A percentile compares a stretch with the other conserved stretches of the same genome.
phyloP scores from a whole-genome alignment of 108 stramenopile genomes.

The Mediolabrus comicus region DNA sequence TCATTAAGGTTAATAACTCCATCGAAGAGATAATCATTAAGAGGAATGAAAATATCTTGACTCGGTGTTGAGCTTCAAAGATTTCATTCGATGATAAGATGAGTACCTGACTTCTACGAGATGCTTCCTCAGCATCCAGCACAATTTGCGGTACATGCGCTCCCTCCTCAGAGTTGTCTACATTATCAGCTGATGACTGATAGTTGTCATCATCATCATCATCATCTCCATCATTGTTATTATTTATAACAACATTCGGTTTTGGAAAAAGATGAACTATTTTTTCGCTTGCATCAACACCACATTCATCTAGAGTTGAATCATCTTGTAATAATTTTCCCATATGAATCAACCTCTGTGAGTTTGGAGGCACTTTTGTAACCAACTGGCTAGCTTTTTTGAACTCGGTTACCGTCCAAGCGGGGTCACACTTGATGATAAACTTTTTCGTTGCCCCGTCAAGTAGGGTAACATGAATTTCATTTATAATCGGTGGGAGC shows the following conservation, averaged over 20 bases:
- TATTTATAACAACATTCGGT: constrained; percentile 66
- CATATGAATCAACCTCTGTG: constrained; percentile 75
- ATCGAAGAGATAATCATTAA: constrained; percentile 74
- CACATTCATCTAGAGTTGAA: constrained; percentile 43
- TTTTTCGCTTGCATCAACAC: constrained; percentile 46
- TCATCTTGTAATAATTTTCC: constrained; percentile 66
- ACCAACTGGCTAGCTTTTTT: constrained; percentile 45
- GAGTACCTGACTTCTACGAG: constrained; percentile 69
- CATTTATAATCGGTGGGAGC: constrained; percentile 17
- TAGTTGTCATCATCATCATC: background rate
- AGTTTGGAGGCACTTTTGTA: constrained; percentile 63
- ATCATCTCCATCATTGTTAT: background rate
- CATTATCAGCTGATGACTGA: background rate
- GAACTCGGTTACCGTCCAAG: constrained; percentile 59
- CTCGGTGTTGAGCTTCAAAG: constrained; percentile 77
- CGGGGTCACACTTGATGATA: constrained; percentile 43
- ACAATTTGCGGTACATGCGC: constrained; percentile 80
- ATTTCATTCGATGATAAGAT: constrained; percentile 72
- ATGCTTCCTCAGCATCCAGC: constrained; percentile 71
- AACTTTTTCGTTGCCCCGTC: constrained; percentile 77
- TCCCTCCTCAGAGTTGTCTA: constrained; percentile 21
- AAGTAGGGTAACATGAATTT: constrained; percentile 55
- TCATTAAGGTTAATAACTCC: constrained; percentile 63
- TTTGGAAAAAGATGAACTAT: constrained; percentile 86
- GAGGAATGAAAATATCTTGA: constrained; percentile 76